A percentile compares a stretch with the other conserved stretches of the same genome.
Conservation (phyloP, 331 rosid genomes). For the Rhamnella rubrinervis region DNA sequence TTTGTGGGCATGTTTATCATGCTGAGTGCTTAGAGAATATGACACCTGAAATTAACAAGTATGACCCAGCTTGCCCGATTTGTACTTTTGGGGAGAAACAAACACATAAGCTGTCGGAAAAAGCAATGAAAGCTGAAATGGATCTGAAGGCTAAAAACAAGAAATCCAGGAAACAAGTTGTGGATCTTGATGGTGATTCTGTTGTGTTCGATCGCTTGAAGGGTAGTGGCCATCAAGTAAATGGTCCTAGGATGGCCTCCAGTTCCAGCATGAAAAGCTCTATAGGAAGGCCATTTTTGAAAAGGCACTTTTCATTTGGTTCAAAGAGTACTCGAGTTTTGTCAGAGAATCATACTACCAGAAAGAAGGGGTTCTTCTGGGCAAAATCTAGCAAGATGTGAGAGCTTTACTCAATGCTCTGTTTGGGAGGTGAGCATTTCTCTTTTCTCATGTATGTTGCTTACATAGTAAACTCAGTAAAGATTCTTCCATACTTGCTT, state of each 20-base stretch:
- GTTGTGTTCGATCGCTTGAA: constrained; percentile 45
- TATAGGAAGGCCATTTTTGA: constrained; percentile 68
- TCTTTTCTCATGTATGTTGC: constrained; percentile 20
- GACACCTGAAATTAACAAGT: constrained; percentile 74
- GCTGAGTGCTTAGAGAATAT: constrained; percentile 86
- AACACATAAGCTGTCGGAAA: constrained; percentile 61
- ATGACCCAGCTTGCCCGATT: constrained; percentile 85
- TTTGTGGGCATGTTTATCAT: constrained; percentile 87
- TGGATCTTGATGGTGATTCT: constrained; percentile 59
- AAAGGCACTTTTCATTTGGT: constrained; percentile 82
- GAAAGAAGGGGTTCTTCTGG: constrained; percentile 96
- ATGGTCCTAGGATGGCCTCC: constrained; percentile 50
- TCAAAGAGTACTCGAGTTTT: constrained; percentile 60
- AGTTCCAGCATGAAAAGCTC: constrained; percentile 69
- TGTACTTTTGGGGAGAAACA: constrained; percentile 86
- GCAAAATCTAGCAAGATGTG: constrained; percentile 68
- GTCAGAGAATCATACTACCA: constrained; percentile 47
- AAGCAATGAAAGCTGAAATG: constrained; percentile 72
- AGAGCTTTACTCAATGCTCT: constrained; percentile 24
- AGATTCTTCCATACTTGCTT: constrained; percentile 13
- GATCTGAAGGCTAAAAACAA: constrained; percentile 61
- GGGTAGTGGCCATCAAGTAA: constrained; percentile 43
- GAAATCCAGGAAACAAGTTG: constrained; percentile 56
- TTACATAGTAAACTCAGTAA: constrained; percentile 14
- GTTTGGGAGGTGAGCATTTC: constrained; percentile 46